phyloP scores from a whole-genome alignment of 2,329 filamentous ascomycete species.

The Colletotrichum echinochloae region DNA sequence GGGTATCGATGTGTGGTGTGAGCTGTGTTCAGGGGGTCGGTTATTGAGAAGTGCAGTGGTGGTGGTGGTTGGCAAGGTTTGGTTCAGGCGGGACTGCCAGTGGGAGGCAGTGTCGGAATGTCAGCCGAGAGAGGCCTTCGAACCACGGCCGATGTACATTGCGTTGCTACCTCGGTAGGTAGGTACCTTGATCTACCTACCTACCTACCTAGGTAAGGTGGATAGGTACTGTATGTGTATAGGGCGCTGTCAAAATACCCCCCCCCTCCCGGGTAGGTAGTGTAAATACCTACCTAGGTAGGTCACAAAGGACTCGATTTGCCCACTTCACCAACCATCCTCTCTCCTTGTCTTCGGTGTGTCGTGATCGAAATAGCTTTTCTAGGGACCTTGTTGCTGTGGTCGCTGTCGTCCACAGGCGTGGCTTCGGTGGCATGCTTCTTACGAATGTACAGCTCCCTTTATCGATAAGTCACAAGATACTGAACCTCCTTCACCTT shows the following conservation, averaged over 20 bases:
- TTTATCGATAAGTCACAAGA: neutral
- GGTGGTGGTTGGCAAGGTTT: neutral
- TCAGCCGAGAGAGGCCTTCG: neutral
- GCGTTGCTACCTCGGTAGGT: too few relatives aligned
- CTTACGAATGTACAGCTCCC: neutral
- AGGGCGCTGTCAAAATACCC: too few relatives aligned
- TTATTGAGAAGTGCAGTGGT: neutral
- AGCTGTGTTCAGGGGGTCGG: conserved; percentile 6
- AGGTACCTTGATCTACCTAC: too few relatives aligned
- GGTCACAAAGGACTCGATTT: neutral
- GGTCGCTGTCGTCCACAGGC: neutral
- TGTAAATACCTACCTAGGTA: neutral
- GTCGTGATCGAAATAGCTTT: neutral
- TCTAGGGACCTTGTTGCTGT: too few relatives aligned
- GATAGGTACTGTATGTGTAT: too few relatives aligned
- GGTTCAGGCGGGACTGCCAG: neutral
- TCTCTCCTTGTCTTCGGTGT: neutral
- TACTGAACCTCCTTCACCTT: neutral
- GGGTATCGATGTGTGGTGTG: neutral
- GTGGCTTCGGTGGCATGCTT: neutral
- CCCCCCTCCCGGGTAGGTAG: neutral
- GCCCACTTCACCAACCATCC: neutral
- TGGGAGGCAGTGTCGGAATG: neutral
- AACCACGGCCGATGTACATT: neutral
- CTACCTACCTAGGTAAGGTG: too few relatives aligned